Evolutionary conservation across 2,329 filamentous ascomycete species (phyloP).

Genomic region (Xylaria sp.): DNA sequence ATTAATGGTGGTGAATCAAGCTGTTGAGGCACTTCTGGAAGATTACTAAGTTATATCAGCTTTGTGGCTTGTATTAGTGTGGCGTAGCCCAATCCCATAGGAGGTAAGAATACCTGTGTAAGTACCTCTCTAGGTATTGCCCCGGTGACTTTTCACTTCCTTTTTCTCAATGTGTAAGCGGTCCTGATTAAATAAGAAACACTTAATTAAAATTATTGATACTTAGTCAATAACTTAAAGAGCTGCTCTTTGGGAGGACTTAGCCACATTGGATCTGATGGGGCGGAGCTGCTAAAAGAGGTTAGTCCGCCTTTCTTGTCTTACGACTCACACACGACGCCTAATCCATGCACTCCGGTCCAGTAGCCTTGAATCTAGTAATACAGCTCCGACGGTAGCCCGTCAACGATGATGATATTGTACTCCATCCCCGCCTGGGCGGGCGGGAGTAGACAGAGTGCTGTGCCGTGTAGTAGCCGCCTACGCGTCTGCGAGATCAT

Average conservation of each 20-base stretch:
- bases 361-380: background rate
- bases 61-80: background rate
- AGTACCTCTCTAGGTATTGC: too few species aligned
- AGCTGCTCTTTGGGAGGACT: too few species aligned
- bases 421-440: background rate
- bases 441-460: background rate
- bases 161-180: too few species aligned
- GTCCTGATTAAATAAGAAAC: too few species aligned
- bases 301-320: slow-evolving; percentile 27
- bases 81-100: background rate
- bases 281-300: slow-evolving; percentile 5
- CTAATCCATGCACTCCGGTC: background rate
- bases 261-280: slow-evolving; percentile 11
- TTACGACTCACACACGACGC: background rate
- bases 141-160: too few species aligned
- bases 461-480: background rate
- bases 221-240: too few species aligned
- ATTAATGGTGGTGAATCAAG: too few species aligned
- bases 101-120: too few species aligned
- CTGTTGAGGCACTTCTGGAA: too few species aligned
- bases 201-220: too few species aligned
- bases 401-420: slow-evolving; percentile 4
- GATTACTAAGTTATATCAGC: background rate
- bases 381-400: slow-evolving; percentile 12
- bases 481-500: background rate